A percentile compares a stretch with the other conserved stretches of the same genome.
phyloP scores from a whole-genome alignment of 768 basidiomycete genomes.

The Leccinum fibrillosum region DNA sequence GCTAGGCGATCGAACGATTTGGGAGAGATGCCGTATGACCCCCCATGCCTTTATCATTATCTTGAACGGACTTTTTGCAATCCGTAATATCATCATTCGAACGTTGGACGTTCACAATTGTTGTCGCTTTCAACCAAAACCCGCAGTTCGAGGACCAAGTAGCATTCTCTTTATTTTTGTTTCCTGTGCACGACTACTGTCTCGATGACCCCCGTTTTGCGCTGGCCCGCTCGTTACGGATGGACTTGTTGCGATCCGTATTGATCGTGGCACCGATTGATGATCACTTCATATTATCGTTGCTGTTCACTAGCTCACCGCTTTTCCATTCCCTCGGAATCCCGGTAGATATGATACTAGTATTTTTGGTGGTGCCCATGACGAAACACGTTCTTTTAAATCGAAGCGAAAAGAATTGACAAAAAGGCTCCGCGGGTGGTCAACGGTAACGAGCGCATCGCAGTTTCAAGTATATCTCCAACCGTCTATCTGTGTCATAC shows the following conservation, averaged over 20 bases:
- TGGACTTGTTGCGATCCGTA: background rate
- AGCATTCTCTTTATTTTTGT: background rate
- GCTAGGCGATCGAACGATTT: conserved; percentile 6
- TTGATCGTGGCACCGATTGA: background rate
- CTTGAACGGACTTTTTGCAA: background rate
- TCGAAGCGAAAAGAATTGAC: background rate
- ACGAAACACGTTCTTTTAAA: background rate
- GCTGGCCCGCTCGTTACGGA: background rate
- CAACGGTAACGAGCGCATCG: background rate
- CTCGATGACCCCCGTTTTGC: background rate
- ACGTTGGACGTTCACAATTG: background rate
- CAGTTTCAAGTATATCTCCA: background rate
- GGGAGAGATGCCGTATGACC: background rate
- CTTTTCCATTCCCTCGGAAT: background rate
- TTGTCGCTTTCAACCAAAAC: background rate
- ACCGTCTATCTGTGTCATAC: background rate
- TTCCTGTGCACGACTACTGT: background rate
- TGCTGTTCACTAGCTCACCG: background rate
- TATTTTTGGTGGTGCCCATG: background rate
- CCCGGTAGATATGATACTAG: background rate
- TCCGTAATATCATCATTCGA: background rate
- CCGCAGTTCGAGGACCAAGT: background rate
- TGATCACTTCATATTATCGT: background rate
- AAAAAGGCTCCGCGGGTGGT: background rate
- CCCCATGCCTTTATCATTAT: background rate